phyloP scores from a whole-genome alignment of 495 filamentous ascomycete species.

The Tuber aestivum region DNA sequence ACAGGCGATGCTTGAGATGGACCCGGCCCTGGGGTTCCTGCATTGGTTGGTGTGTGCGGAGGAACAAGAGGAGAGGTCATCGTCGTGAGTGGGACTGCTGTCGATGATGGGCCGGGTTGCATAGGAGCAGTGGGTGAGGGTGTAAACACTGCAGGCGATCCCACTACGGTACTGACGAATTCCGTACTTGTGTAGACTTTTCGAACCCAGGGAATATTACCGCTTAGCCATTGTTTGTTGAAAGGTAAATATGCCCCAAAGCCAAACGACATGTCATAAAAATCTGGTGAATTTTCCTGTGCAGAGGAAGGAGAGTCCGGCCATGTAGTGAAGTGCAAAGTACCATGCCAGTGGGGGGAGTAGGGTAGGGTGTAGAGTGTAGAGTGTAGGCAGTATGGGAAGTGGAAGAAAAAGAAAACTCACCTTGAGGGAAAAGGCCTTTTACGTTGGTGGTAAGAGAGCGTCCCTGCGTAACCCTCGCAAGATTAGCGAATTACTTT shows the following conservation, averaged over 20 bases:
- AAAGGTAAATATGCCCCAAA: background rate
- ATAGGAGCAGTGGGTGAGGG: slow-evolving; percentile 12
- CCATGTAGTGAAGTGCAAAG: background rate
- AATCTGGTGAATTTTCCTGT: background rate
- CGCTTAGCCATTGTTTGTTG: slow-evolving; percentile 2
- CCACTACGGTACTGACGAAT: slow-evolving; percentile 15
- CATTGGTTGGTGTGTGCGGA: slow-evolving; percentile 13
- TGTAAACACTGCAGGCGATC: slow-evolving; percentile 25
- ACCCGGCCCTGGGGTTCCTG: slow-evolving; percentile 6
- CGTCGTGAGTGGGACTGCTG: slow-evolving; percentile 14
- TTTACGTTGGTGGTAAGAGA: slow-evolving; percentile 30
- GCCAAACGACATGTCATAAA: background rate
- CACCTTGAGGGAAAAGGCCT: slow-evolving; percentile 42
- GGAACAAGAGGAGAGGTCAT: slow-evolving; percentile 14
- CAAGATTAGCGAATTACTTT: slow-evolving; percentile 2
- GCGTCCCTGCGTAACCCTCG: slow-evolving; percentile 33
- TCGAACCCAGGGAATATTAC: slow-evolving; percentile 13
- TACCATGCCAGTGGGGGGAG: background rate
- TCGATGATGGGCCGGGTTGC: slow-evolving; percentile 9
- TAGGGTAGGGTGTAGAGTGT: too few relatives aligned
- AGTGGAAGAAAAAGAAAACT: slow-evolving; percentile 16
- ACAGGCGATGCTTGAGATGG: slow-evolving; percentile 23
- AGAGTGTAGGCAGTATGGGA: background rate
- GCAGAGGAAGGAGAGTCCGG: background rate
- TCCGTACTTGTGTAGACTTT: slow-evolving; percentile 37